A percentile compares a stretch with the other conserved stretches of the same genome.
Evolutionary conservation across 306 rosid species (phyloP).

Genomic region (Quercus glauca): DNA sequence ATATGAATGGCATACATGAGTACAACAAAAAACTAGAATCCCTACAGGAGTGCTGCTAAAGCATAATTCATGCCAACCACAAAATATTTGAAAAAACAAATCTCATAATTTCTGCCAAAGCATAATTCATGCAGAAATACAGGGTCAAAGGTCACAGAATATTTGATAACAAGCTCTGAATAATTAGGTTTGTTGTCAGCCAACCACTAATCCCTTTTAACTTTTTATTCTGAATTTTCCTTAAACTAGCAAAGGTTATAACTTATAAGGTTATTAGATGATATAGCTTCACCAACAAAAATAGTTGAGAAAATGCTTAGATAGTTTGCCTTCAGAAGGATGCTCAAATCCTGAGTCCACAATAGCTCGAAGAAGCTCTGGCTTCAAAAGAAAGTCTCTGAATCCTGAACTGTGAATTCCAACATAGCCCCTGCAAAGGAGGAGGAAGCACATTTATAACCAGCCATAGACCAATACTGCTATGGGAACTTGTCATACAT

Average conservation of each 20-base stretch:
- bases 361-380: constrained; percentile 98
- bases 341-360: constrained; percentile 99
- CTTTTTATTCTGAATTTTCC: background rate
- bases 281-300: background rate
- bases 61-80: no score
- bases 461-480: background rate
- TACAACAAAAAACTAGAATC: background rate
- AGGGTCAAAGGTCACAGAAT: background rate
- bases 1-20: background rate
- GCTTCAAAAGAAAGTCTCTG: constrained; percentile 97
- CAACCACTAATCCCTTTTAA: background rate
- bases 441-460: background rate
- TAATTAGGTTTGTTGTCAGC: background rate
- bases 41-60: no score
- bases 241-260: background rate
- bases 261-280: background rate
- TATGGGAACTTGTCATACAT: background rate
- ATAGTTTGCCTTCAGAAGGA: constrained; percentile 90
- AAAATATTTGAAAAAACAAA: no score
- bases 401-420: constrained; percentile 99
- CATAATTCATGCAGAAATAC: background rate
- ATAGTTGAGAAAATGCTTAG: background rate
- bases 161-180: background rate
- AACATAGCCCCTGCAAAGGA: constrained; percentile 72
- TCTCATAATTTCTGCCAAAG: background rate